Conservation (phyloP, 306 rosid species). For the Styphnolobium japonicum region DNA sequence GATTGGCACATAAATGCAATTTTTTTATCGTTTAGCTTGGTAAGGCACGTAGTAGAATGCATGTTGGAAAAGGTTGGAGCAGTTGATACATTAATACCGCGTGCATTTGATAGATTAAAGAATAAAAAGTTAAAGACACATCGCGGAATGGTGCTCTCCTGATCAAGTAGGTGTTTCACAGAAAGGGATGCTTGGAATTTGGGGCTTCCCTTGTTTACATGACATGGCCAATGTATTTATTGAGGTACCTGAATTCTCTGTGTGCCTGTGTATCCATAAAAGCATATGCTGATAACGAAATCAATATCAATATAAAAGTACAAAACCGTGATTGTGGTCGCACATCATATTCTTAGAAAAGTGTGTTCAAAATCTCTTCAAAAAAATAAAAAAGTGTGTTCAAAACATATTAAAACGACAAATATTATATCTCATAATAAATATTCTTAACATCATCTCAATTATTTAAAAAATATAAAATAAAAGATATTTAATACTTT, state of each 20-base stretch:
- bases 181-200: not conserved
- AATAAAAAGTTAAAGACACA: not conserved
- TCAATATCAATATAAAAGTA: no score
- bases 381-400: no score
- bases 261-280: not conserved
- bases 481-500: no score
- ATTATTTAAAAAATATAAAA: no score
- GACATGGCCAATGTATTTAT: not conserved
- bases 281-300: not conserved
- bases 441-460: no score
- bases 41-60: not conserved
- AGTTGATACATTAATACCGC: constrained; percentile 12
- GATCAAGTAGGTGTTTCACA: not conserved
- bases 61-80: not conserved
- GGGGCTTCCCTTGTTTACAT: not conserved
- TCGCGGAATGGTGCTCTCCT: not conserved
- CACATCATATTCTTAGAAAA: no score
- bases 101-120: not conserved
- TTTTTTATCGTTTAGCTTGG: not conserved
- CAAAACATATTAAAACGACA: no score
- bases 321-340: not conserved
- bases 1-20: not conserved
- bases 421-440: no score
- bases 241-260: not conserved
- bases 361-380: no score